phyloP scores from a whole-genome alignment of 2,329 filamentous ascomycete genomes.

The Ophiostoma triangulosporum region DNA sequence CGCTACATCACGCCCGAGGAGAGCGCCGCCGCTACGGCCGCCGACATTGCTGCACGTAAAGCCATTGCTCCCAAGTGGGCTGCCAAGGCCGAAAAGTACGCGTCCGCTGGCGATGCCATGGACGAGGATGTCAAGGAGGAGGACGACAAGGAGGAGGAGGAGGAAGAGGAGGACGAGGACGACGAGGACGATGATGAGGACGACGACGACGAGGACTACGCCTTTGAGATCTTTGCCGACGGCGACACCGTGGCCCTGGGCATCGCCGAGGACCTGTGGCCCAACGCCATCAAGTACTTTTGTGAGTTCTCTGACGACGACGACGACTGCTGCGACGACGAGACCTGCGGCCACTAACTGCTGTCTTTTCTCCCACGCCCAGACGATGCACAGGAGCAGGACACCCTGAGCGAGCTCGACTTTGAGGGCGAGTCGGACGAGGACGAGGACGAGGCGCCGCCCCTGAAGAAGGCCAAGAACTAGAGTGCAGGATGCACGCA shows the following conservation, averaged over 20 bases:
- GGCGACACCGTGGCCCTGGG: conserved; percentile 72
- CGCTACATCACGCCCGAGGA: conserved; percentile 59
- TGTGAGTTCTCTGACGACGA: conserved; percentile 41
- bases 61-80: background rate
- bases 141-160: conserved; percentile 32
- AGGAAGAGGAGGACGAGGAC: conserved; percentile 33
- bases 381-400: conserved; percentile 60
- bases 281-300: conserved; percentile 80
- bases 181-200: conserved; percentile 30
- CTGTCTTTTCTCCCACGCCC: background rate
- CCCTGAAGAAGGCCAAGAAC: conserved; percentile 29
- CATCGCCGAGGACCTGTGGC: conserved; percentile 80
- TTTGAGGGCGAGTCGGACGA: conserved; percentile 50
- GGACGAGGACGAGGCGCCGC: conserved; percentile 26
- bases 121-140: conserved; percentile 17
- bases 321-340: background rate
- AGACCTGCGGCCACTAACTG: background rate
- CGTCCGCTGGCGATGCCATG: conserved; percentile 13
- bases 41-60: conserved; percentile 5
- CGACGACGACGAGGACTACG: conserved; percentile 40
- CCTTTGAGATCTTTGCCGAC: conserved; percentile 74
- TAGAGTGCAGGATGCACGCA: conserved; percentile 14
- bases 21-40: conserved; percentile 44
- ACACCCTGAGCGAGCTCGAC: conserved; percentile 53
- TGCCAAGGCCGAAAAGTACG: conserved; percentile 23